phyloP scores from a whole-genome alignment of 768 basidiomycete genomes.

The Leccinellum albellum region DNA sequence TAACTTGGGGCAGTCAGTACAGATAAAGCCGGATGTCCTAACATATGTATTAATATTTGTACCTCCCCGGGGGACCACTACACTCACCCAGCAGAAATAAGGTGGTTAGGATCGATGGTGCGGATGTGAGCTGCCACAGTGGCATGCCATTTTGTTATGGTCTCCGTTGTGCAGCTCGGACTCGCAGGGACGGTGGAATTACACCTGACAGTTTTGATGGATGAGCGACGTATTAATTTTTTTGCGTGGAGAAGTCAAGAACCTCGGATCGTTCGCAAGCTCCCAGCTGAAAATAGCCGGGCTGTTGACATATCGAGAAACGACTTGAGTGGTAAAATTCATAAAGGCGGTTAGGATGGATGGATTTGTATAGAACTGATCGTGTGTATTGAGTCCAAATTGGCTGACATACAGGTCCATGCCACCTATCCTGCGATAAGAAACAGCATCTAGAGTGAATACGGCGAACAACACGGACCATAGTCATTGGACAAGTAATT shows the following conservation, averaged over 20 bases:
- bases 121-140: slow-evolving; percentile 43
- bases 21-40: slow-evolving; percentile 55
- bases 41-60: slow-evolving; percentile 15
- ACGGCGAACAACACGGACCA: slow-evolving; percentile 35
- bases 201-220: slow-evolving; percentile 38
- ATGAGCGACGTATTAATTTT: background rate
- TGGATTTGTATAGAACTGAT: slow-evolving; percentile 55
- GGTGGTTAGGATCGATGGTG: slow-evolving; percentile 56
- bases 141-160: slow-evolving; percentile 56
- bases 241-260: background rate
- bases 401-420: slow-evolving; percentile 63
- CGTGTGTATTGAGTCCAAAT: slow-evolving; percentile 43
- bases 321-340: slow-evolving; percentile 55
- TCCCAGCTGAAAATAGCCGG: slow-evolving; percentile 57
- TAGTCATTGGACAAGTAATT: slow-evolving; percentile 62
- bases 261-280: slow-evolving; percentile 66
- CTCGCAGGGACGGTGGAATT: slow-evolving; percentile 49
- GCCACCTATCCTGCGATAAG: slow-evolving; percentile 41
- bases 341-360: slow-evolving; percentile 48
- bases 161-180: slow-evolving; percentile 43
- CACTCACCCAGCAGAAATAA: slow-evolving; percentile 62
- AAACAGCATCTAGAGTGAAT: background rate
- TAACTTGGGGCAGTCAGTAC: slow-evolving; percentile 52
- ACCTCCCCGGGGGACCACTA: background rate
- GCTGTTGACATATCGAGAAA: slow-evolving; percentile 52